Evolutionary conservation across 2,329 filamentous ascomycete species (phyloP).

Genomic region (Plenodomus lindquistii): DNA sequence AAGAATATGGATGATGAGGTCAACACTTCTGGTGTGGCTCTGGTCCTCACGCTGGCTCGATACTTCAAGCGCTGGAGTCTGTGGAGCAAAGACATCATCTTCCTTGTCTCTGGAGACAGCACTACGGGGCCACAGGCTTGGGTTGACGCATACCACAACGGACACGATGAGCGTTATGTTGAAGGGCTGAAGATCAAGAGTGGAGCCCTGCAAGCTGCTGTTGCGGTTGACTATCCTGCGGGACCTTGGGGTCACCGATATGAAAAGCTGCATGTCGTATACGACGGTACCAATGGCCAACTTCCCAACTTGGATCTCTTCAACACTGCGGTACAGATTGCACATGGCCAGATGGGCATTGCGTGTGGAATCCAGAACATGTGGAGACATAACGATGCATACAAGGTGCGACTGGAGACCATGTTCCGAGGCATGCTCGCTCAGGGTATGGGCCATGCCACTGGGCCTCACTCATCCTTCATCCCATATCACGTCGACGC

Average conservation of each 20-base stretch:
- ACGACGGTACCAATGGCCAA: constrained; percentile 95
- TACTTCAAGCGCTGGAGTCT: constrained; percentile 98
- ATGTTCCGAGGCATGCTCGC: constrained; percentile 92
- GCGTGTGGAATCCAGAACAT: constrained; percentile 82
- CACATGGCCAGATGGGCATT: constrained; percentile 90
- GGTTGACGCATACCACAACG: constrained; percentile 97
- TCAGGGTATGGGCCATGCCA: constrained; percentile 85
- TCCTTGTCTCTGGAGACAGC: constrained; percentile 86
- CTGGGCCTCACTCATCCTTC: constrained; percentile 91
- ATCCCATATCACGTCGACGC: constrained; percentile 98
- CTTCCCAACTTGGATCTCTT: constrained; percentile 94
- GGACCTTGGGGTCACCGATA: constrained; percentile 74
- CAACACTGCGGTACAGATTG: constrained; percentile 89
- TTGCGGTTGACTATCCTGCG: constrained; percentile 87
- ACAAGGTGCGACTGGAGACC: constrained; percentile 79
- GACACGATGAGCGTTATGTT: constrained; percentile 72
- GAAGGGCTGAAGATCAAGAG: constrained; percentile 84
- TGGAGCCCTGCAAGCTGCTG: constrained; percentile 86
- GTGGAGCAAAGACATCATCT: constrained; percentile 98
- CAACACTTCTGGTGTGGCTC: constrained; percentile 84
- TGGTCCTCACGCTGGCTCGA: constrained; percentile 82
- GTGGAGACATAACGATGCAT: constrained; percentile 75
- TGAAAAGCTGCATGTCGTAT: constrained; percentile 85
- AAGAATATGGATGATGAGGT: constrained; percentile 75
- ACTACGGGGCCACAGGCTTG: constrained; percentile 90